These are phyloP conservation scores for Iberis pinnata DNA, from an alignment of 345 rosid species.

Conservation along the genomic window DNA sequence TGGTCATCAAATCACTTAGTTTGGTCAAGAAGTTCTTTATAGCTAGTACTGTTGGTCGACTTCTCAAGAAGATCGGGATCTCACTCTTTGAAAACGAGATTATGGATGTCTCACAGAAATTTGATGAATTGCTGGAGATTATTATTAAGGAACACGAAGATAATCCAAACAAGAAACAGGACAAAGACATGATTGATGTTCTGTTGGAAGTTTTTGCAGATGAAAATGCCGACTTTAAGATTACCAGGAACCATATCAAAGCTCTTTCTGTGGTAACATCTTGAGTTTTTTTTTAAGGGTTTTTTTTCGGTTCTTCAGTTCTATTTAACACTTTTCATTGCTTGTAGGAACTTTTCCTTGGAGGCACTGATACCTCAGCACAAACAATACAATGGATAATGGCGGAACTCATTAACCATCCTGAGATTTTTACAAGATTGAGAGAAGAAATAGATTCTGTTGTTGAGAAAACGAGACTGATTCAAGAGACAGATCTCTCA, in stretches of 20 bases:
- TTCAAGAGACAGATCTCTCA: conserved; percentile 28
- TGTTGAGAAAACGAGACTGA: conserved; percentile 21
- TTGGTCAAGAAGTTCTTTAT: conserved; percentile 30
- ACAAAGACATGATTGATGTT: conserved; percentile 43
- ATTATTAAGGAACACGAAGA: conserved; percentile 36
- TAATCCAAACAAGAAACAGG: conserved; percentile 26
- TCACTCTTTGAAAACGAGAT: conserved; percentile 29
- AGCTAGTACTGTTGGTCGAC: conserved; percentile 26
- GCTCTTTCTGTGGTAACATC: conserved; percentile 34
- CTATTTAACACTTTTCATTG: conserved; percentile 6
- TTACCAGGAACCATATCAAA: conserved; percentile 36
- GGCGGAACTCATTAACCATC: conserved; percentile 36
- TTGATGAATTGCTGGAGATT: conserved; percentile 34
- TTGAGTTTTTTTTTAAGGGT: neutral
- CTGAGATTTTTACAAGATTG: conserved; percentile 18
- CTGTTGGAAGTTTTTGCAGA: conserved; percentile 35
- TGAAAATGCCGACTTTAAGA: conserved; percentile 31
- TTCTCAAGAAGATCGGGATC: conserved; percentile 25
- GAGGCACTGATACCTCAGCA: conserved; percentile 33
- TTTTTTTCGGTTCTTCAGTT: neutral
- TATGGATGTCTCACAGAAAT: conserved; percentile 22
- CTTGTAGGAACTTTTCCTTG: conserved; percentile 32
- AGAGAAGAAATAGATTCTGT: conserved; percentile 35
- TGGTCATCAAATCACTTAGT: conserved; percentile 27
- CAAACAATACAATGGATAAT: conserved; percentile 32